phyloP scores from a whole-genome alignment of 768 basidiomycete species.

The Tremella fuciformis region DNA sequence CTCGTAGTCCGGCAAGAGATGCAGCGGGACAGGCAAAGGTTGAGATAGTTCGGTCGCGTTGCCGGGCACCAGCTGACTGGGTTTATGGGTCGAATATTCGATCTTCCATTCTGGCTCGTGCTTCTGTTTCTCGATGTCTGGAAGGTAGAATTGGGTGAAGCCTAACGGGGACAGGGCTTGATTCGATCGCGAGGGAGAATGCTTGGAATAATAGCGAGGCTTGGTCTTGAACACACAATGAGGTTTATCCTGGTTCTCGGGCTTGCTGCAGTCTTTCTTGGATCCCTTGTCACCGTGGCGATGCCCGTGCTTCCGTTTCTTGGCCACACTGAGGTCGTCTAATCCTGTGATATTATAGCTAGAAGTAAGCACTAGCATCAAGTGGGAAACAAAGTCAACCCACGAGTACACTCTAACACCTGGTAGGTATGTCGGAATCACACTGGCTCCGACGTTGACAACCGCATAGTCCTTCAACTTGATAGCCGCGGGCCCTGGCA shows the following conservation, averaged over 20 bases:
- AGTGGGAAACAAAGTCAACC: constrained; percentile 10
- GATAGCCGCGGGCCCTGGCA: constrained; percentile 58
- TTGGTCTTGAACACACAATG: constrained; percentile 46
- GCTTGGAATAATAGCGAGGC: constrained; percentile 60
- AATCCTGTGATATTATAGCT: constrained; percentile 64
- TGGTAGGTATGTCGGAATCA: constrained; percentile 85
- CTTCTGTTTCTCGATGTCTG: constrained; percentile 58
- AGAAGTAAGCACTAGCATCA: not conserved
- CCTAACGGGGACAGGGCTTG: constrained; percentile 70
- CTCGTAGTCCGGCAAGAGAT: constrained; percentile 43
- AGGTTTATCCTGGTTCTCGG: constrained; percentile 50
- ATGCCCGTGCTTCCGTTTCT: constrained; percentile 64
- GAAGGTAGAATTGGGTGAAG: constrained; percentile 76
- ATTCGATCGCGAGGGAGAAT: constrained; percentile 71
- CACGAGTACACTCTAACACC: constrained; percentile 73
- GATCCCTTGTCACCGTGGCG: constrained; percentile 53
- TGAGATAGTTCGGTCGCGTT: constrained; percentile 13
- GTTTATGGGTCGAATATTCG: constrained; percentile 71
- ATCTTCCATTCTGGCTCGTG: constrained; percentile 65
- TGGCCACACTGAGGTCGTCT: constrained; percentile 52
- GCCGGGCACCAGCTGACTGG: constrained; percentile 54
- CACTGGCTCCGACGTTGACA: constrained; percentile 74
- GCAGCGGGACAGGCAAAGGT: constrained; percentile 33
- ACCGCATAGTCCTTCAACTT: constrained; percentile 68
- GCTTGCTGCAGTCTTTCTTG: constrained; percentile 50